Evolutionary conservation across 441 rosid species (phyloP), one percentile per base, ranked within the genome.

Genomic region (Theobroma grandiflorum): DNA sequence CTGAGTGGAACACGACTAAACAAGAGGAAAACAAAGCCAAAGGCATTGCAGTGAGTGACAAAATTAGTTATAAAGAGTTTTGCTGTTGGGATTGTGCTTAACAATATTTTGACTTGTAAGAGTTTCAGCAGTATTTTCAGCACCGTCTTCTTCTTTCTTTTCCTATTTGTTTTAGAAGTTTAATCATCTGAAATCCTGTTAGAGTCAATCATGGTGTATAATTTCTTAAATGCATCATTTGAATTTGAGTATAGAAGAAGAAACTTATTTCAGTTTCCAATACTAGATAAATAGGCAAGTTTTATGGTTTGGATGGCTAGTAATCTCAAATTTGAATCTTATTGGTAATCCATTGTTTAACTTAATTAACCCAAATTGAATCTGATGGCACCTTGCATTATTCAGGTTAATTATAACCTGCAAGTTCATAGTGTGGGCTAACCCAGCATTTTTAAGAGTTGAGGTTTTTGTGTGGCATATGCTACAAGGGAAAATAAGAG

Each of bases 361-460:
- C 5, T 40, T 40, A 26, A 26, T 40, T 40, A 59, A 59, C 49
- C 22, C 9, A 15, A 22, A n/a, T 26, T 73, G 68, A 58, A 61
- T 52, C 31, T 42, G 58, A 75, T 75, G 78, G 55, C 70, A 62
- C 45, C 58, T 26, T 63, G 45, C 18, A 31, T 2, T 43, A 26
- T 70, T 16, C 78, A 63, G 78, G 70, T 33, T 62, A 75, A 75
- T 33, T 75, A 75, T 75, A 75, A 31, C 70, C 78, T 75, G 59
- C 70, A 75, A 26, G 31, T 26, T 26, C 31, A 26, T 26, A 26
- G 31, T 26, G 31, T 26, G 31, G 31, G 31, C 31, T 26, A 26
- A 26, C 31, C 31, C 1, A 26, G 31, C 31, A 26, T 1, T 26
- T 26, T 26, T 26, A 0, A 26, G 31, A 26, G 31, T 26, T 26